Evolutionary conservation across 2,329 filamentous ascomycete genomes (phyloP).

Genomic region (Sclerotinia sclerotiorum): DNA sequence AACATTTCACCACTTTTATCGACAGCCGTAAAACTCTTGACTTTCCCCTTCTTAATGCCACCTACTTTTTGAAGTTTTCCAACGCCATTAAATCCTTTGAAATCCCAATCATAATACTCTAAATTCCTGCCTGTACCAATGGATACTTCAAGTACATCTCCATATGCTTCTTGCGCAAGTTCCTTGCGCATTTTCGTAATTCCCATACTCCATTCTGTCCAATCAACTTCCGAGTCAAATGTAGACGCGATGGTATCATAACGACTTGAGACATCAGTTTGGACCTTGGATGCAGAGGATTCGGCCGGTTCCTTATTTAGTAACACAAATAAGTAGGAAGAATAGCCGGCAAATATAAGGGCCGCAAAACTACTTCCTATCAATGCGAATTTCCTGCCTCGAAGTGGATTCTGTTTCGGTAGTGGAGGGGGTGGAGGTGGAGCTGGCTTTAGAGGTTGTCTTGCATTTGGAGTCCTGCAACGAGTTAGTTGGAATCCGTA

Average conservation of each 20-base stretch:
- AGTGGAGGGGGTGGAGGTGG: slow-evolving; percentile 9
- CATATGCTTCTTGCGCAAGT: slow-evolving; percentile 50
- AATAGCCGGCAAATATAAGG: slow-evolving; percentile 28
- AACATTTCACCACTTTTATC: slow-evolving; percentile 63
- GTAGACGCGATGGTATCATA: slow-evolving; percentile 47
- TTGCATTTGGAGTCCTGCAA: slow-evolving; percentile 30
- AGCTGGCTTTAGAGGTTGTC: slow-evolving; percentile 18
- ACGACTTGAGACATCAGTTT: slow-evolving; percentile 38
- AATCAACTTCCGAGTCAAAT: slow-evolving; percentile 60
- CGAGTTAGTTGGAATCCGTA: not conserved
- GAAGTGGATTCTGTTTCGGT: slow-evolving; percentile 31
- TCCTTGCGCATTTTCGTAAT: slow-evolving; percentile 52
- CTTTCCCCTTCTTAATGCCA: slow-evolving; percentile 38
- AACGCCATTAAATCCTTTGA: slow-evolving; percentile 32
- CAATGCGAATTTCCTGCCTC: slow-evolving; percentile 33
- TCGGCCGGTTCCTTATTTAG: slow-evolving; percentile 32
- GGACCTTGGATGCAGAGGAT: slow-evolving; percentile 28
- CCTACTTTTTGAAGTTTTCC: slow-evolving; percentile 28
- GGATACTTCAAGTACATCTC: slow-evolving; percentile 62
- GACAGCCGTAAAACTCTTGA: slow-evolving; percentile 60
- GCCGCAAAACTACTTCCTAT: slow-evolving; percentile 28
- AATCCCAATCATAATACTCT: slow-evolving; percentile 57
- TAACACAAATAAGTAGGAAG: slow-evolving; percentile 42
- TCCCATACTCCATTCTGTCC: slow-evolving; percentile 58
- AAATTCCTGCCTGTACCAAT: slow-evolving; percentile 64